phyloP scores from a whole-genome alignment of 495 filamentous ascomycete species.

The Hypomontagnella monticulosa region DNA sequence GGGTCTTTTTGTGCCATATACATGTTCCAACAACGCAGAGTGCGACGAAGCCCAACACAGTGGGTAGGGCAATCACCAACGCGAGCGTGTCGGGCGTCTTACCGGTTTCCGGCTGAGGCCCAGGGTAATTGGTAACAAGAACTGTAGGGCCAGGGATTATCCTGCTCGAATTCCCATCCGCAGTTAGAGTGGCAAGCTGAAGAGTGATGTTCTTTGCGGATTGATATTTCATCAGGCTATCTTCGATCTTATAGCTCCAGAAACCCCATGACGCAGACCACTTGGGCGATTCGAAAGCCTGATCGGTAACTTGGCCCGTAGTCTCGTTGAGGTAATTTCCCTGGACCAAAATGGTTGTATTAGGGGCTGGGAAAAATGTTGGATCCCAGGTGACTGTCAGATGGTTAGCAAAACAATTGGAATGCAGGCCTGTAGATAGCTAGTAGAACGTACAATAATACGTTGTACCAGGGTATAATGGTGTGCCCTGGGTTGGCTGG shows the following conservation, averaged over 20 bases:
- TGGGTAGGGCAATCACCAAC: slow-evolving; percentile 54
- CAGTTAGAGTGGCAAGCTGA: slow-evolving; percentile 45
- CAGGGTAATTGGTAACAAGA: slow-evolving; percentile 38
- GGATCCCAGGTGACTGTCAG: slow-evolving; percentile 57
- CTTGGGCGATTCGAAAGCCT: slow-evolving; percentile 49
- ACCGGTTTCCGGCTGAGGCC: slow-evolving; percentile 27
- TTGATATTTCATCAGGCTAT: slow-evolving; percentile 41
- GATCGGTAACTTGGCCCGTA: slow-evolving; percentile 41
- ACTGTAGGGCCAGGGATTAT: slow-evolving; percentile 49
- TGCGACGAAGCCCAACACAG: slow-evolving; percentile 49
- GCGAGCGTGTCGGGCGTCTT: slow-evolving; percentile 38
- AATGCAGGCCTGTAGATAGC: not conserved
- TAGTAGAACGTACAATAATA: slow-evolving; percentile 51
- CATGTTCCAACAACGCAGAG: slow-evolving; percentile 48
- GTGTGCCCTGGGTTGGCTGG: slow-evolving; percentile 44
- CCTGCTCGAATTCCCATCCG: slow-evolving; percentile 17
- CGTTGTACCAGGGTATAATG: slow-evolving; percentile 45
- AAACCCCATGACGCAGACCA: slow-evolving; percentile 52
- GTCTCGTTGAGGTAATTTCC: slow-evolving; percentile 51
- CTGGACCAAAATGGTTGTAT: slow-evolving; percentile 48
- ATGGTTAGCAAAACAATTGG: slow-evolving; percentile 8
- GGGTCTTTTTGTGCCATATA: slow-evolving; percentile 50
- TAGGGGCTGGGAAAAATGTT: slow-evolving; percentile 49
- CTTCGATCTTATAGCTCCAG: slow-evolving; percentile 50
- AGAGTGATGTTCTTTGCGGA: slow-evolving; percentile 53